Evolutionary conservation across 1,284 basidiomycete genomes (phyloP).

Genomic region (Boletus nobilissimus): DNA sequence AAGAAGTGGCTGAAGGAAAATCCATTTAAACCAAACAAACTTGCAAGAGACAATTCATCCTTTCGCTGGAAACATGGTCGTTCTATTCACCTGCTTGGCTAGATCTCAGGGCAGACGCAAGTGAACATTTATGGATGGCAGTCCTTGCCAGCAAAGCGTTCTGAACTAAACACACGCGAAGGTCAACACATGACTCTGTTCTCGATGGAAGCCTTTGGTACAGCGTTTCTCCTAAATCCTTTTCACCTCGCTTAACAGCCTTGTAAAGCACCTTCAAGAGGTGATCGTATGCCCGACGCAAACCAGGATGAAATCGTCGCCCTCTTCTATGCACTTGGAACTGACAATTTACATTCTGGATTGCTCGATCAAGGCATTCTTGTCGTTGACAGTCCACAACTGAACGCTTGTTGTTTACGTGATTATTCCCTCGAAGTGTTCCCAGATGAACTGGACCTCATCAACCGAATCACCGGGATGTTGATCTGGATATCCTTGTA

Average conservation of each 20-base stretch:
- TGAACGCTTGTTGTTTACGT: conserved; percentile 55
- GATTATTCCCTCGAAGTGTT: conserved; percentile 66
- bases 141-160: conserved; percentile 58
- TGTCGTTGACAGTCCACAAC: conserved; percentile 57
- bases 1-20: conserved; percentile 61
- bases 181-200: conserved; percentile 84
- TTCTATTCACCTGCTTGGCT: conserved; percentile 9
- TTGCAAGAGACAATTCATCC: conserved; percentile 51
- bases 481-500: conserved; percentile 91
- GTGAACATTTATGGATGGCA: conserved; percentile 75
- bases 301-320: conserved; percentile 77
- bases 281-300: conserved; percentile 75
- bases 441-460: conserved; percentile 81
- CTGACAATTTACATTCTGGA: conserved; percentile 50
- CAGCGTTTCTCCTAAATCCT: conserved; percentile 31
- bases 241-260: not conserved
- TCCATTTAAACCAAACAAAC: conserved; percentile 31
- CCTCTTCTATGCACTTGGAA: conserved; percentile 75
- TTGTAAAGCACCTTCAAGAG: conserved; percentile 68
- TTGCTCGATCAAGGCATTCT: conserved; percentile 69
- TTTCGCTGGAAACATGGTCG: not conserved
- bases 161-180: conserved; percentile 60
- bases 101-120: conserved; percentile 87
- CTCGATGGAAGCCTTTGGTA: conserved; percentile 87
- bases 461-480: conserved; percentile 80